Conservation (phyloP, 2,329 filamentous ascomycete species). For the Rhynchosporium graminicola region DNA sequence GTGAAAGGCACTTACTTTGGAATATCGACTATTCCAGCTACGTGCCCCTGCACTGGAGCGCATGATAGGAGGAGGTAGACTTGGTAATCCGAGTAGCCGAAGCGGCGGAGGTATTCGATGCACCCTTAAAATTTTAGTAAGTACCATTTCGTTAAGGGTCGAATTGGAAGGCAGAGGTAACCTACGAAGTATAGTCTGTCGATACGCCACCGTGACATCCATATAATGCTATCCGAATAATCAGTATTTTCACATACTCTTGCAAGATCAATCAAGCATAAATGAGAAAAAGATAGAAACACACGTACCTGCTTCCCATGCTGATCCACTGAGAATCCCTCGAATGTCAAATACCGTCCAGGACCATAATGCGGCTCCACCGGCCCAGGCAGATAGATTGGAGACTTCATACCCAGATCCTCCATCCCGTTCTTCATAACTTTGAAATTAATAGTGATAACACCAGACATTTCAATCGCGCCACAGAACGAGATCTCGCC, state of each 20-base stretch:
- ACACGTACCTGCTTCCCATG: slow-evolving; percentile 68
- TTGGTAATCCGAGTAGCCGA: slow-evolving; percentile 73
- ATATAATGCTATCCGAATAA: slow-evolving; percentile 60
- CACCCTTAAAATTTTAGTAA: slow-evolving; percentile 46
- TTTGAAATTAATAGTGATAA: slow-evolving; percentile 87
- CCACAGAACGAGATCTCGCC: slow-evolving; percentile 88
- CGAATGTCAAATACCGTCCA: slow-evolving; percentile 78
- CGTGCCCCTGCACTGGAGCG: slow-evolving; percentile 83
- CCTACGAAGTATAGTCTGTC: slow-evolving; percentile 63
- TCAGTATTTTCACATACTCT: not conserved
- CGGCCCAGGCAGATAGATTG: slow-evolving; percentile 82
- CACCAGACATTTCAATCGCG: slow-evolving; percentile 91
- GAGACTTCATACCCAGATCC: slow-evolving; percentile 75
- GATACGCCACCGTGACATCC: slow-evolving; percentile 83
- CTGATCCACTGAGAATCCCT: slow-evolving; percentile 89
- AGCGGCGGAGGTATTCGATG: slow-evolving; percentile 78
- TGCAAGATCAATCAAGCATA: not conserved
- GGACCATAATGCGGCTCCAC: slow-evolving; percentile 88
- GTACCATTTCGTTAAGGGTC: not conserved
- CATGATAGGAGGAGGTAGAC: slow-evolving; percentile 83
- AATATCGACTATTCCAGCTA: slow-evolving; percentile 88
- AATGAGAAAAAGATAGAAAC: not conserved
- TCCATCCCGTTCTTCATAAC: slow-evolving; percentile 81
- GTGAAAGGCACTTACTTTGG: slow-evolving; percentile 56
- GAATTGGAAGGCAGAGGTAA: not conserved